These are phyloP conservation scores for Beta corolliflora DNA, from an alignment of 179 eudicot species.

Conservation along the genomic window DNA sequence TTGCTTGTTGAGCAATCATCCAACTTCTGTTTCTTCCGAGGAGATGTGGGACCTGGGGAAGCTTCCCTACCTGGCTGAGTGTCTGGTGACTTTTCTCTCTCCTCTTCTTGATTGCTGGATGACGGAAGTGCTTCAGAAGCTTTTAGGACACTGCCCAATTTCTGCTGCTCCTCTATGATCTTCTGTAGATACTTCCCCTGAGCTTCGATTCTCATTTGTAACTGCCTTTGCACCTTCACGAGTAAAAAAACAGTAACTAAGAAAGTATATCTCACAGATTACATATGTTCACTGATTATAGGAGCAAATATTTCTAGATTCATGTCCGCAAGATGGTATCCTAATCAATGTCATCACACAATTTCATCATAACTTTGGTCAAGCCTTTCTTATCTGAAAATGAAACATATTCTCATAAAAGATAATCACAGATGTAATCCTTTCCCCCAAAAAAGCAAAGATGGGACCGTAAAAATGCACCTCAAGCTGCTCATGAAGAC, in stretches of 20 bases:
- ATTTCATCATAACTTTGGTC: not conserved
- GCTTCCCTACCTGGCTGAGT: slow-evolving; percentile 33
- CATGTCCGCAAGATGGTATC: not conserved
- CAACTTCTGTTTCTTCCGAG: slow-evolving; percentile 52
- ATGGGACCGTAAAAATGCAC: slow-evolving; percentile 35
- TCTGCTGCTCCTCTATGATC: slow-evolving; percentile 65
- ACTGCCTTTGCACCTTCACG: slow-evolving; percentile 60
- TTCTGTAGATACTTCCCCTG: slow-evolving; percentile 67
- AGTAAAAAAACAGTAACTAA: not conserved
- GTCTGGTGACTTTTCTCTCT: slow-evolving; percentile 30
- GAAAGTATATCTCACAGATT: not conserved
- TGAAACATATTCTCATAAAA: not conserved
- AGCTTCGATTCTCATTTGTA: slow-evolving; percentile 68
- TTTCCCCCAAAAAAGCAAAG: not conserved
- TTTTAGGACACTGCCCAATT: slow-evolving; percentile 44
- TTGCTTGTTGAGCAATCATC: slow-evolving; percentile 32
- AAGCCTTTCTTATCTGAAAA: not conserved
- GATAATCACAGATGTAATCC: not conserved
- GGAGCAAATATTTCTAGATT: not conserved
- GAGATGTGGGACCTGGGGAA: slow-evolving; percentile 32
- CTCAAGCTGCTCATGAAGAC: slow-evolving; percentile 87
- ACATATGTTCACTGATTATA: not conserved
- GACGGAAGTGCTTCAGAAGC: slow-evolving; percentile 39
- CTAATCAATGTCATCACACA: not conserved
- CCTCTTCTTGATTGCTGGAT: slow-evolving; percentile 29